Evolutionary conservation across 139 green algal species (phyloP), one percentile per base, ranked within the genome.

Genomic region (Picochlorum sp.): DNA sequence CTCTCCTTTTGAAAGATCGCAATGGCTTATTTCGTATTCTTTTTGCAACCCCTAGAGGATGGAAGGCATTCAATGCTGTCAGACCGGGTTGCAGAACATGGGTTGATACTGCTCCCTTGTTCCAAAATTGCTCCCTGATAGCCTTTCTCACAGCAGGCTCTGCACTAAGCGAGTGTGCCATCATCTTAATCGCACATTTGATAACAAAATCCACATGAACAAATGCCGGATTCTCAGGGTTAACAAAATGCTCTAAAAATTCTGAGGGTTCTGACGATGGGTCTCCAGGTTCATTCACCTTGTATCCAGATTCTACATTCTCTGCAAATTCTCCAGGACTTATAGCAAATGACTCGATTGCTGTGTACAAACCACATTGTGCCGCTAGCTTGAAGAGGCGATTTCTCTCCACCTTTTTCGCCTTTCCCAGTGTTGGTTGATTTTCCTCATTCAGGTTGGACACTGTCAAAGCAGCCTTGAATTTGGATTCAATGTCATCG

Each of bases 11-110:
- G n/a, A 92, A 88, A 3, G 45, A 23, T 0, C 8, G 0, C 26
- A 93, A 44, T 2, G 77, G 81, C 77, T 95, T 97, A 15, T 80
- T 68, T 6, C 56, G 56, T 59, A 96, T 79, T 16, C 82, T 78
- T 56, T 91, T 89, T 18, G 84, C 80, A 16, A 61, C 49, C 14
- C 76, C 86, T 45, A 82, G 84, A 9, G 65, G 76, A 57, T 95
- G 87, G 72, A 87, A 91, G 15, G 82, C 69, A 63, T 92, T 83
- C 57, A 90, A 69, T 10, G 69, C 52, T 4, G 64, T 46, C 58
- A 85, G 72, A 3, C 85, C 83, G 18, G 66, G 56, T 20, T 73
- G n/a, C 3, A 82, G 96, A 3, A 87, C 81, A 1, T 58, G 65
- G 11, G 80, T 85, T 13, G 41, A 73, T 23, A 94, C 67, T 30